Base-by-base conservation (phyloP, 164 flowering plant genomes). In the Stephania yunnanensis region DNA sequence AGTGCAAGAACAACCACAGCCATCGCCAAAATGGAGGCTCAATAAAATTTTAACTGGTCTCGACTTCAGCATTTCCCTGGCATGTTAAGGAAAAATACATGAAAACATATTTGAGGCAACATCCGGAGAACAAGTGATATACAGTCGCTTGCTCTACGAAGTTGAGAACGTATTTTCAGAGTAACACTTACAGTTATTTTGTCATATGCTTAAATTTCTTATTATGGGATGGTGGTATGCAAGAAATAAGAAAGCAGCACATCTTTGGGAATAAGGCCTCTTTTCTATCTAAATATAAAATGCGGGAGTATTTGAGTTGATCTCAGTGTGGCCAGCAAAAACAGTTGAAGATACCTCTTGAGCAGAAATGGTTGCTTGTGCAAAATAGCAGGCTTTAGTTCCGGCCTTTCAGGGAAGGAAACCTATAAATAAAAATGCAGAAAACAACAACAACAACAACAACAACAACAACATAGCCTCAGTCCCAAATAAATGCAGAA, bases 21-120 rank as follows among this genome's bases (percentile, higher is more conserved):
- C 95, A 76, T 91, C 96, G 70, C 85, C 85, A 63, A 91, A 92
- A 76, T 89, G 89, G 78, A 92, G 81, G 71, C 84, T 89, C 90
- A 94, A 42, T 73, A 81, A 73, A 74, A 92, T 79, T 74, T 85
- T 90, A 79, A 92, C 86, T 55, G 85, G 80, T 80, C 89, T 87
- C 55, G 78, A 71, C 81, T 58, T 81, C 73, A 78, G 73, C 15
- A 88, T 90, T 83, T 93, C 91, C 88, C 97, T 94, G 89, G 67
- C 69, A 74, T 20, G 75, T 20, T 64, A 67, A 73, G 8, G 65
- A 65, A 65, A 3, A 10, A 70, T 9, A 31, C 22, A 25, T 46
- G 2, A 65, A 70, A 13, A 61, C 6, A 45, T 45, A 17, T 42
- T 42, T 10, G 17, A 42, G 20, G 44, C 10, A 44, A 42, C 69